phyloP scores from a whole-genome alignment of 768 basidiomycete genomes.

The Amanita rubescens region DNA sequence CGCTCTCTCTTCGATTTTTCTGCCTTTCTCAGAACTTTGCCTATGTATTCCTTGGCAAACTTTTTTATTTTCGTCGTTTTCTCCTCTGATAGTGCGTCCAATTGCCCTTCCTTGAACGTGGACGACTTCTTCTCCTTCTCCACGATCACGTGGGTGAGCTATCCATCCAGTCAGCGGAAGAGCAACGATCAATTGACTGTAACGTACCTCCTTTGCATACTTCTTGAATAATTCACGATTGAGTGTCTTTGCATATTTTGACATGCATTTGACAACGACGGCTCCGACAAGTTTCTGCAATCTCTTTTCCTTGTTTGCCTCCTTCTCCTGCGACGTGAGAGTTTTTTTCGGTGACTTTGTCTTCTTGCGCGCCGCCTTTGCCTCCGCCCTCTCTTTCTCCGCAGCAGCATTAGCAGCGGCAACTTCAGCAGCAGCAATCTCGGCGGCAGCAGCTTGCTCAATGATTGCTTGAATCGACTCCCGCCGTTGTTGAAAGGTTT shows the following conservation, averaged over 20 bases:
- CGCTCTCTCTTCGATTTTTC: constrained; percentile 40
- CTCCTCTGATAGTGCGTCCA: constrained; percentile 78
- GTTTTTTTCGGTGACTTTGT: constrained; percentile 33
- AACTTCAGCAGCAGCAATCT: constrained; percentile 23
- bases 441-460: constrained; percentile 21
- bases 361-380: constrained; percentile 27
- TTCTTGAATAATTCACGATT: constrained; percentile 85
- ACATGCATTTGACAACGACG: constrained; percentile 90
- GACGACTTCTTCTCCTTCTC: constrained; percentile 94
- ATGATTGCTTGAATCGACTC: constrained; percentile 30
- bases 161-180: constrained; percentile 7
- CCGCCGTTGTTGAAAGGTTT: constrained; percentile 9
- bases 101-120: constrained; percentile 63
- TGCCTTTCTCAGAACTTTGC: constrained; percentile 66
- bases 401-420: constrained; percentile 21
- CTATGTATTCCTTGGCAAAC: constrained; percentile 86
- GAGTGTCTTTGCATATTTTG: constrained; percentile 73
- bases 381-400: constrained; percentile 24
- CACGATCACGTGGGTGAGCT: constrained; percentile 84
- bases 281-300: constrained; percentile 78
- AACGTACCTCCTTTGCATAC: constrained; percentile 84
- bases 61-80: constrained; percentile 87
- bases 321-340: constrained; percentile 49
- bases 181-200: not conserved
- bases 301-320: constrained; percentile 73